Conservation (phyloP, 2,329 filamentous ascomycete species). For the Diplodia mutila region DNA sequence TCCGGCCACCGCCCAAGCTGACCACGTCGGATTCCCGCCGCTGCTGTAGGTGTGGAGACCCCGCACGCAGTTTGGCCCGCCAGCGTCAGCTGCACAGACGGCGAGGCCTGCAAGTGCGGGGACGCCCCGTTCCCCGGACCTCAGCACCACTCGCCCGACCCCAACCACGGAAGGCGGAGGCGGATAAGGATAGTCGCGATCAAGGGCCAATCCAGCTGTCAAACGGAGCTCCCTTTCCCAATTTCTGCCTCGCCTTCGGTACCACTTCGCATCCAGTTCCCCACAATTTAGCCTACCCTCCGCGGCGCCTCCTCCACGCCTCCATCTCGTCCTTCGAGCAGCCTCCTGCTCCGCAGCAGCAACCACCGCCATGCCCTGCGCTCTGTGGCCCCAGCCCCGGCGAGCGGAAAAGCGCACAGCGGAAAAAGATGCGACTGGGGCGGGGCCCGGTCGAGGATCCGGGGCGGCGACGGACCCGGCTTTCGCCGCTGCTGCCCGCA, state of each 20-base stretch:
- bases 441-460: conserved; percentile 1
- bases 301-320: neutral
- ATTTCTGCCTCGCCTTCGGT: neutral
- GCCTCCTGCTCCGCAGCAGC: neutral
- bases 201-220: neutral
- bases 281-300: neutral
- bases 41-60: conserved; percentile 5
- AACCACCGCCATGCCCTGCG: neutral
- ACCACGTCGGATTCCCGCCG: neutral
- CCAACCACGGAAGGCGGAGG: neutral
- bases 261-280: neutral
- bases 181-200: conserved; percentile 16
- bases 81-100: neutral
- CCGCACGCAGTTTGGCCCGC: neutral
- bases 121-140: neutral
- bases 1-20: neutral
- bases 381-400: neutral
- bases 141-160: neutral
- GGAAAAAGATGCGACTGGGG: conserved; percentile 8
- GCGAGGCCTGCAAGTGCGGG: conserved; percentile 6
- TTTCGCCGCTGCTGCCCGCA: conserved; percentile 12
- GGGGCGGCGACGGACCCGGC: neutral
- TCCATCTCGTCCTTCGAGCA: neutral
- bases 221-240: neutral
- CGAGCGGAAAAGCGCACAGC: neutral